Evolutionary conservation across 1,284 basidiomycete genomes (phyloP), one percentile per base, ranked within the genome.

Genomic region (Cutaneotrichosporon arboriforme): DNA sequence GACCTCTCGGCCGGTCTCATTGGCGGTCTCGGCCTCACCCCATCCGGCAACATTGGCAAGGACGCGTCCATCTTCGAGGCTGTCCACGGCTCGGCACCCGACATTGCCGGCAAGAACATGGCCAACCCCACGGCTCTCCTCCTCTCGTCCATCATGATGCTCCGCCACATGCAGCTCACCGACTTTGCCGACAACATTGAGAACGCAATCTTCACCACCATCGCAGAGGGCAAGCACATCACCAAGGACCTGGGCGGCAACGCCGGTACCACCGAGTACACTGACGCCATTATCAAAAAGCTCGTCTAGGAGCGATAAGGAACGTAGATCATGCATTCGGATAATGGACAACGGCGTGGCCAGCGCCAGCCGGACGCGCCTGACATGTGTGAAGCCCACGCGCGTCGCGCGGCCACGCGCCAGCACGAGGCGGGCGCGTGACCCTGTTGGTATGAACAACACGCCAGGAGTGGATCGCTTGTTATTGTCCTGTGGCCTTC

Each of bases 11-110:
- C 96, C 59, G 96, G 94, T 66, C 82, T 99, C 66, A 98, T 98
- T 75, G 96, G 96, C 65, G 96, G 96, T 68, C 82, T 98, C 62
- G 96, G 94, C 64, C 81, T 99, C 57, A 98, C 96, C 12, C 96
- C 96, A 35, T 97, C 94, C 45, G 96, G 94, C 46, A 98, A 98
- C 81, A 97, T 97, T 76, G 93, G 90, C 64, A 84, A 86, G 85
- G 93, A 97, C 77, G 96, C 96, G 40, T 97, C 92, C 58, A 98
- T 99, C 77, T 99, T 98, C 67, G 96, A 99, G 80, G 94, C 96
- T 58, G 96, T 98, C 26, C 96, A 98, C 79, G 96, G 96, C 59
- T 94, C 91, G 39, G 91, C 92, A 15, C 76, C 77, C 48, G 79
- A 81, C 67, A 79, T 78, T 63, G 76, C 74, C 81, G 93, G 90